Conservation (phyloP, 2,329 filamentous ascomycete genomes). For the Fusarium camptoceras region DNA sequence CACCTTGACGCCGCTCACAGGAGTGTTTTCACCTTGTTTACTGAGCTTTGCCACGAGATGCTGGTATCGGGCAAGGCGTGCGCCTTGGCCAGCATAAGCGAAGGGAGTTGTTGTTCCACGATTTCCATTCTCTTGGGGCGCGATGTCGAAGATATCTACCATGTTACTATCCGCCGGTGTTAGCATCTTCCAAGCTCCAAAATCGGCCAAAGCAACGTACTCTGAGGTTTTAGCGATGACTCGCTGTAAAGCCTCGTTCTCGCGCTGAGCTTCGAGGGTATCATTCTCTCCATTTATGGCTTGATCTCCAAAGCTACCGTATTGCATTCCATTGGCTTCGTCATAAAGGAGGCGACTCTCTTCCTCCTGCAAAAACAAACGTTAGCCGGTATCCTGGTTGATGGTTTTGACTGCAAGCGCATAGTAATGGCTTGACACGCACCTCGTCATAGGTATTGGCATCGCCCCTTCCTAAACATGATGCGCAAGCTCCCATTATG, state of each 20-base stretch:
- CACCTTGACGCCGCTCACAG: slow-evolving; percentile 59
- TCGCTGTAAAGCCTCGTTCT: slow-evolving; percentile 72
- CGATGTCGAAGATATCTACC: slow-evolving; percentile 75
- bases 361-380: slow-evolving; percentile 60
- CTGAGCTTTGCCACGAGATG: slow-evolving; percentile 71
- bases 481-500: slow-evolving; percentile 70
- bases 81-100: slow-evolving; percentile 65
- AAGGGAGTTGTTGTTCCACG: slow-evolving; percentile 56
- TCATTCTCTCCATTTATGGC: slow-evolving; percentile 67
- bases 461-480: slow-evolving; percentile 66
- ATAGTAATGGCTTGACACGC: slow-evolving; percentile 22
- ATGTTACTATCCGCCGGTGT: slow-evolving; percentile 63
- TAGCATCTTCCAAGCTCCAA: slow-evolving; percentile 8
- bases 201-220: slow-evolving; percentile 54
- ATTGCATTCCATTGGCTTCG: slow-evolving; percentile 68
- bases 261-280: slow-evolving; percentile 71
- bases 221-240: slow-evolving; percentile 74
- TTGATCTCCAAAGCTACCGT: slow-evolving; percentile 72
- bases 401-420: not conserved
- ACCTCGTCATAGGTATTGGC: slow-evolving; percentile 68
- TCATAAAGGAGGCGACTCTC: slow-evolving; percentile 71
- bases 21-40: slow-evolving; percentile 56
- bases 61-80: slow-evolving; percentile 69
- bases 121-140: slow-evolving; percentile 60
- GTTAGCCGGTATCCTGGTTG: slow-evolving; percentile 12